A percentile compares a stretch with the other conserved stretches of the same genome.
phyloP scores from a whole-genome alignment of 1,139 yeast genomes.

The Yamadazyma spencermartinsiae region DNA sequence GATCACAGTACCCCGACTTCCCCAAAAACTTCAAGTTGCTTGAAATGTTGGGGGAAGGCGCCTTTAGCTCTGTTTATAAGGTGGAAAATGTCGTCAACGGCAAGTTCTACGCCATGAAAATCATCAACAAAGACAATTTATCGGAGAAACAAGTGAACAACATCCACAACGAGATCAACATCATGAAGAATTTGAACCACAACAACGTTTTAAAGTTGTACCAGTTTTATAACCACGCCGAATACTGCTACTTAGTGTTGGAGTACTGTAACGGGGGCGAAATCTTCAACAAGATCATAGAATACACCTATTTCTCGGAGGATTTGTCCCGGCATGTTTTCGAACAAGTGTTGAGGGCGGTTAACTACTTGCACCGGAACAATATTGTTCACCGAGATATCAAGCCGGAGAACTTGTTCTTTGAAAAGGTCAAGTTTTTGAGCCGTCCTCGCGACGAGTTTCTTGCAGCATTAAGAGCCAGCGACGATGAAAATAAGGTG shows the following conservation, averaged over 20 bases:
- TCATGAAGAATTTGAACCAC: constrained; percentile 74
- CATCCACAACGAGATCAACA: constrained; percentile 81
- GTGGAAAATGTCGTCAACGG: constrained; percentile 47
- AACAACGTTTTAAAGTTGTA: constrained; percentile 70
- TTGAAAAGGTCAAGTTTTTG: constrained; percentile 44
- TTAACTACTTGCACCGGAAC: constrained; percentile 76
- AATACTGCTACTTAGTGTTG: constrained; percentile 74
- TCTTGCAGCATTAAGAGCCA: constrained; percentile 50
- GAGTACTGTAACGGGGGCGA: constrained; percentile 94
- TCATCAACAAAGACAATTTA: constrained; percentile 68
- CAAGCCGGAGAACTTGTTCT: constrained; percentile 89
- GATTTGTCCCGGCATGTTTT: constrained; percentile 83
- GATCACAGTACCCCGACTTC: constrained; percentile 21
- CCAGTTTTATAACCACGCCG: constrained; percentile 56
- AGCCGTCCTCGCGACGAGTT: constrained; percentile 49
- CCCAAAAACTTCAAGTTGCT: constrained; percentile 26
- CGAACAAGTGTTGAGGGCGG: constrained; percentile 78
- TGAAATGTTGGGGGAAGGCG: constrained; percentile 71
- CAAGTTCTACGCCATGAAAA: constrained; percentile 75
- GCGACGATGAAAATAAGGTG: constrained; percentile 73
- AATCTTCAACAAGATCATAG: constrained; percentile 88
- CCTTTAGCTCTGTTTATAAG: constrained; percentile 82
- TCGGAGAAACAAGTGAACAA: constrained; percentile 50
- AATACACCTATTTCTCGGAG: constrained; percentile 87
- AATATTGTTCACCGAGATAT: constrained; percentile 95